Percentiles rank a stretch among this genome's conserved stretches.
phyloP scores from a whole-genome alignment of 139 green algal species.

The Closterium sp. region DNA sequence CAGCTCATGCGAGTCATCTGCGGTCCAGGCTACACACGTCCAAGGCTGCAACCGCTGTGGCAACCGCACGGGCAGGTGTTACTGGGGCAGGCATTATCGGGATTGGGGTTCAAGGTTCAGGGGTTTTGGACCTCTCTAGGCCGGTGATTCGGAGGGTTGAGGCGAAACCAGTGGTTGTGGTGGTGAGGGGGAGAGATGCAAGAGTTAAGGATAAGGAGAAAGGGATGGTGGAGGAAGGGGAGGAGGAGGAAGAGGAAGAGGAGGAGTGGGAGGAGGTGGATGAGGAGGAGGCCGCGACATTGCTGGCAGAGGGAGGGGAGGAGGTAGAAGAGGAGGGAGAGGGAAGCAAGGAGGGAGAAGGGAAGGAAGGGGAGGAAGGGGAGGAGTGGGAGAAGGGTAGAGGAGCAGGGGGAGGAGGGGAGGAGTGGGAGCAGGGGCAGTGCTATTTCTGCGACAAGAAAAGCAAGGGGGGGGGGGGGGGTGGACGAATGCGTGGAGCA shows the following conservation, averaged over 20 bases:
- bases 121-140: background rate
- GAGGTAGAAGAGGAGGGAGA: background rate
- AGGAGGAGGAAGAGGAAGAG: background rate
- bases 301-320: background rate
- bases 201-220: background rate
- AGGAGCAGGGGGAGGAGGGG: conserved; percentile 24
- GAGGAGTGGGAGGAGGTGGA: background rate
- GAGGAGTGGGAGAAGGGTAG: background rate
- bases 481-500: conserved; percentile 79
- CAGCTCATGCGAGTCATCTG: conserved; percentile 76
- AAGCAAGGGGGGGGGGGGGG: conserved; percentile 48
- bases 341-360: background rate
- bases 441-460: conserved; percentile 82
- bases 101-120: background rate
- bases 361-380: background rate
- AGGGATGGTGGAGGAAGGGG: background rate
- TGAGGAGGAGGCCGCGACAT: background rate
- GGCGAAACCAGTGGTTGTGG: background rate
- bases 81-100: too few relatives aligned
- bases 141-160: background rate
- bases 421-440: conserved; percentile 74
- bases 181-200: background rate
- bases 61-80: too few relatives aligned
- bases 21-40: conserved; percentile 80
- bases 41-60: background rate